These are phyloP conservation scores for Leccinum variicolor DNA, from an alignment of 768 basidiomycete species.

Conservation along the genomic window DNA sequence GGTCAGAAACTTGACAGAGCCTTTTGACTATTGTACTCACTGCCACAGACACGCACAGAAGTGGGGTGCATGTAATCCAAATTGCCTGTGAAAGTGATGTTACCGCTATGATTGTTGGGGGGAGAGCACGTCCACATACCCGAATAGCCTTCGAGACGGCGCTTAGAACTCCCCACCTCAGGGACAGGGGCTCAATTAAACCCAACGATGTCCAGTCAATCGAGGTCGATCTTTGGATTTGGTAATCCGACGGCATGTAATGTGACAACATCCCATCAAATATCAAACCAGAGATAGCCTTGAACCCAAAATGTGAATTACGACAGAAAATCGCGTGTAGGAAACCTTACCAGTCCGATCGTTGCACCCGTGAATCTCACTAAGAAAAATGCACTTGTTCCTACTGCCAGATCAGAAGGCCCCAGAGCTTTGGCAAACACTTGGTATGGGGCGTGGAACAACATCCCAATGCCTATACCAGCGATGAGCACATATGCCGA, in stretches of 20 bases:
- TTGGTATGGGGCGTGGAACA: conserved; percentile 85
- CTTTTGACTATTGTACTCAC: conserved; percentile 34
- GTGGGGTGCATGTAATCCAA: conserved; percentile 72
- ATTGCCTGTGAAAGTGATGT: conserved; percentile 46
- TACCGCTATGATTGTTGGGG: neutral
- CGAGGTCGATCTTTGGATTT: conserved; percentile 37
- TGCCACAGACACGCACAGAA: conserved; percentile 61
- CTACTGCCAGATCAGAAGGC: conserved; percentile 65
- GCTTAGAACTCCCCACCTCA: conserved; percentile 46
- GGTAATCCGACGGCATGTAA: conserved; percentile 48
- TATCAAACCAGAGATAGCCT: conserved; percentile 77
- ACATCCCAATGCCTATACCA: conserved; percentile 76
- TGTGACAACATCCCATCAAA: conserved; percentile 54
- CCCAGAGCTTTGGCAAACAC: conserved; percentile 67
- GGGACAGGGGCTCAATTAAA: conserved; percentile 41
- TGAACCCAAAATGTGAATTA: conserved; percentile 16
- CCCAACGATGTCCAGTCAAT: conserved; percentile 54
- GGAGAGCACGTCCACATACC: conserved; percentile 35
- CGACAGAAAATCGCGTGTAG: neutral
- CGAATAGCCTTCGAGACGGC: conserved; percentile 61
- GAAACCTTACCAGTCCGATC: conserved; percentile 62
- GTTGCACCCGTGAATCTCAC: conserved; percentile 87
- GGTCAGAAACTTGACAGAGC: conserved; percentile 7
- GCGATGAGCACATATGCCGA: conserved; percentile 63
- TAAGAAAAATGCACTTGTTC: conserved; percentile 85